Conservation (phyloP, 2,329 filamentous ascomycete genomes). For the Daldinia sp. region DNA sequence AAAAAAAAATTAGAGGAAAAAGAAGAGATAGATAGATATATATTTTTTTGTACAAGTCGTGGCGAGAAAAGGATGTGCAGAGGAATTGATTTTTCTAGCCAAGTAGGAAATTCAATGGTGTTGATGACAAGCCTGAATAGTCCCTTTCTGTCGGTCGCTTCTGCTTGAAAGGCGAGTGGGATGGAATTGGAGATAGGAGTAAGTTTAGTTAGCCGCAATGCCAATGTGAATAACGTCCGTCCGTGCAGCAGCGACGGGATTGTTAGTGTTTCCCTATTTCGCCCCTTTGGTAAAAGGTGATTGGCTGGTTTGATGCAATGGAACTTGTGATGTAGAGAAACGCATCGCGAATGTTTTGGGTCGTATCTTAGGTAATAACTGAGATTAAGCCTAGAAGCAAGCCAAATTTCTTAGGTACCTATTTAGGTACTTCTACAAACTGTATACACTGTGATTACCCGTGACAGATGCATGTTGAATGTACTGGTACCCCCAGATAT, state of each 20-base stretch:
- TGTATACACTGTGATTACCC: no score
- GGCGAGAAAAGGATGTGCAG: background rate
- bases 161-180: background rate
- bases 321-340: constrained; percentile 13
- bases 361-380: no score
- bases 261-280: constrained; percentile 1
- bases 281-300: constrained; percentile 6
- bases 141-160: background rate
- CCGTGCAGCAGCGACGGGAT: background rate
- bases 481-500: no score
- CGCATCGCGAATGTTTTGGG: constrained; percentile 17
- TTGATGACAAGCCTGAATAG: background rate
- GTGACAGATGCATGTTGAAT: no score
- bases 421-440: no score
- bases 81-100: background rate
- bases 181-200: background rate
- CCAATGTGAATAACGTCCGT: background rate
- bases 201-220: background rate
- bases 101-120: background rate
- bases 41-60: background rate
- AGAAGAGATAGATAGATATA: no score
- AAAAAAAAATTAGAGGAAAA: no score
- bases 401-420: no score
- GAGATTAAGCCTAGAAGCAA: no score
- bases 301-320: constrained; percentile 13